Conservation (phyloP, 306 rosid species). For the Chamaecrista fasciculata region DNA sequence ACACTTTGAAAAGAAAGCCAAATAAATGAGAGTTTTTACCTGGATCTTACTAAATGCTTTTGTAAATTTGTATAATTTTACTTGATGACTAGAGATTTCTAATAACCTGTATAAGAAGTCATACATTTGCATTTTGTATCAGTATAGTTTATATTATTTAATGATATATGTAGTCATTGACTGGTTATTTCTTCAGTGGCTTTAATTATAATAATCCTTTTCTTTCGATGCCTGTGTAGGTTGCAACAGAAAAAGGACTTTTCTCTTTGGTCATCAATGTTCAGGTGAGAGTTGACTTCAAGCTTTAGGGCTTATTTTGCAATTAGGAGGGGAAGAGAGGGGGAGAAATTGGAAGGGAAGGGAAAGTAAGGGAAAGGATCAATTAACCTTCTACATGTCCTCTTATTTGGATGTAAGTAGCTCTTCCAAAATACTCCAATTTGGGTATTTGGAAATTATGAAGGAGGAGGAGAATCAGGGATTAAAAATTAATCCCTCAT, state of each 20-base stretch:
- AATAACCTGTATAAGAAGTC: background rate
- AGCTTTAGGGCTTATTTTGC: slow-evolving; percentile 1
- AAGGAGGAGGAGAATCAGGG: no score
- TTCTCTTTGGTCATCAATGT: slow-evolving; percentile 78
- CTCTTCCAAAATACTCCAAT: no score
- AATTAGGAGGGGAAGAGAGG: no score
- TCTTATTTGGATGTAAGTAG: no score
- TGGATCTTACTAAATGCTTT: background rate
- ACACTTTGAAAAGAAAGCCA: background rate
- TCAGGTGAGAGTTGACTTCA: slow-evolving; percentile 61
- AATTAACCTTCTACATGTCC: no score
- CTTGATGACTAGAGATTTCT: slow-evolving; percentile 16
- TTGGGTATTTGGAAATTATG: no score
- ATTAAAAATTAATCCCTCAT: no score
- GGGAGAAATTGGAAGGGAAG: no score
- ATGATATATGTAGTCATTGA: background rate
- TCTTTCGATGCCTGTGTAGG: slow-evolving; percentile 47
- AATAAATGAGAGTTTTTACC: background rate
- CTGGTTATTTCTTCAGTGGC: background rate
- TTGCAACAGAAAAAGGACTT: slow-evolving; percentile 89
- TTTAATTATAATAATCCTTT: slow-evolving; percentile 12
- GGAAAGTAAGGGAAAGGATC: no score
- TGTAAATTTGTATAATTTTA: slow-evolving; percentile 6
- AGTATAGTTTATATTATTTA: background rate
- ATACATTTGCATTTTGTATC: slow-evolving; percentile 15